Percentiles rank a stretch among this genome's conserved stretches.
Conservation (phyloP, 345 rosid genomes). For the Ricinus communis region DNA sequence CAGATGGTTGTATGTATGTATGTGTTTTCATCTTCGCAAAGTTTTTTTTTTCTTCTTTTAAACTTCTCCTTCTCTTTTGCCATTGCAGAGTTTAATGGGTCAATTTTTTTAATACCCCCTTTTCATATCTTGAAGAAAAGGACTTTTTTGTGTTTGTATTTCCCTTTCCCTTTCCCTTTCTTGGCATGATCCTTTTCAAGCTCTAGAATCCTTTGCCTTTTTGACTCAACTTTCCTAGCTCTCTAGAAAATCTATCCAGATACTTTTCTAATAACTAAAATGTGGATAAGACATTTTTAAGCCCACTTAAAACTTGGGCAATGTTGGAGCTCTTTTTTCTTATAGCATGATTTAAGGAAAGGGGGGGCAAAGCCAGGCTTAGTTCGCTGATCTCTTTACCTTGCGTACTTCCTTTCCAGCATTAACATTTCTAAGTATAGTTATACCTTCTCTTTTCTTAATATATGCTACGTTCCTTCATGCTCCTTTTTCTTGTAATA, state of each 20-base stretch:
- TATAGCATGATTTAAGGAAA: conserved; percentile 28
- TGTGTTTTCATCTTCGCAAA: too few species aligned
- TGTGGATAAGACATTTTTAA: conserved; percentile 24
- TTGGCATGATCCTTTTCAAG: conserved; percentile 41
- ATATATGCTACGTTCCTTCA: not conserved
- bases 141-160: conserved; percentile 38
- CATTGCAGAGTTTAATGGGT: conserved; percentile 30
- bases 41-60: not conserved
- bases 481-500: not conserved
- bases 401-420: not conserved
- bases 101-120: conserved; percentile 40
- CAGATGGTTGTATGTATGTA: not conserved
- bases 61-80: conserved; percentile 10
- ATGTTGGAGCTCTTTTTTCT: conserved; percentile 9
- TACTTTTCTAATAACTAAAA: conserved; percentile 28
- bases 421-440: not conserved
- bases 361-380: not conserved
- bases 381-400: too few species aligned
- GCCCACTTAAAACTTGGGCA: not conserved
- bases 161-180: conserved; percentile 38
- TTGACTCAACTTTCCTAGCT: conserved; percentile 43
- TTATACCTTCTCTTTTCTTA: not conserved
- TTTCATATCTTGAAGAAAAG: conserved; percentile 29
- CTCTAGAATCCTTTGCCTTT: conserved; percentile 33
- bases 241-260: conserved; percentile 11